Conservation (phyloP, 441 rosid genomes). For the Erodium chrysanthum region DNA sequence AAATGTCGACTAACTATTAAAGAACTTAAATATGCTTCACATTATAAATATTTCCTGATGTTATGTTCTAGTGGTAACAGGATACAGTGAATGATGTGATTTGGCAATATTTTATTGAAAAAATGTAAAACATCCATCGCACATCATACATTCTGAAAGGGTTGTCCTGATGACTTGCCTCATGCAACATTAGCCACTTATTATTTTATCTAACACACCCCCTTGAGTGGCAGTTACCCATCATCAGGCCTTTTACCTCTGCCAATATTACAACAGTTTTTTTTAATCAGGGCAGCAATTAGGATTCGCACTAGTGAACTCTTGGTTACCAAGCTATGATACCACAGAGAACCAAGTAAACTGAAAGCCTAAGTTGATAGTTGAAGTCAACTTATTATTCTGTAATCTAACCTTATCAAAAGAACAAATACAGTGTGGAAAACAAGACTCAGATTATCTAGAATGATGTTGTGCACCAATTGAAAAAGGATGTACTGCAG, state of each 20-base stretch:
- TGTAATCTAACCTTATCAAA: not conserved
- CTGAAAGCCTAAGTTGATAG: not conserved
- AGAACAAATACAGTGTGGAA: not conserved
- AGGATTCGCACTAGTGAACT: not conserved
- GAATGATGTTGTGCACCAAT: not conserved
- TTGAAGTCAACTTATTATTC: not conserved
- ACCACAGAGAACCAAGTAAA: not conserved
- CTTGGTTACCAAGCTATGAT: not conserved
- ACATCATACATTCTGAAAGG: not conserved
- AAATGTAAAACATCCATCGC: not conserved
- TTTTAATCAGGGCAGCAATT: not conserved
- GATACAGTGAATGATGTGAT: not conserved
- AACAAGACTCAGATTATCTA: not conserved
- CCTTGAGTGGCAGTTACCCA: not conserved
- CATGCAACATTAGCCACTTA: not conserved
- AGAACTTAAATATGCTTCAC: not conserved
- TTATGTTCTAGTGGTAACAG: not conserved
- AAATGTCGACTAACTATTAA: not conserved
- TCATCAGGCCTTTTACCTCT: not conserved
- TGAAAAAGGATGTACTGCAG: not conserved
- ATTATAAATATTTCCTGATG: not conserved
- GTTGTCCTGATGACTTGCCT: conserved; percentile 3
- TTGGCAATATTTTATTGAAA: not conserved
- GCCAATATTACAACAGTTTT: too few relatives aligned
- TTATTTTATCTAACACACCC: not conserved